These are phyloP conservation scores for Aspergillus eucalypticola DNA, from an alignment of 2,329 filamentous ascomycete species.

Conservation along the genomic window DNA sequence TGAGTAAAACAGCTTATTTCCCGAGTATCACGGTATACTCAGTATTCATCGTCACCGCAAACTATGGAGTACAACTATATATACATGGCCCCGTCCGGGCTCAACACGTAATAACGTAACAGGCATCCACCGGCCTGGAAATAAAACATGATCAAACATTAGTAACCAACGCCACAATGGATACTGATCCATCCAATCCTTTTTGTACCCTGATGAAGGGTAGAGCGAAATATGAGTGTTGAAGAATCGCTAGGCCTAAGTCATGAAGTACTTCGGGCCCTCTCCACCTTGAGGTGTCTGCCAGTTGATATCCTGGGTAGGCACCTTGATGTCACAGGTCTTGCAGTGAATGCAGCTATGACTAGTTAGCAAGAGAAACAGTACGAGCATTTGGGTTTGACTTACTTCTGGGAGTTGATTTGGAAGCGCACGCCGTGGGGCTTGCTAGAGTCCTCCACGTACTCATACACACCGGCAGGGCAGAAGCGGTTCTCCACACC, in stretches of 20 bases:
- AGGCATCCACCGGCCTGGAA: neutral
- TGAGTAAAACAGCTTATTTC: no score
- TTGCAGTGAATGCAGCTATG: conserved; percentile 96
- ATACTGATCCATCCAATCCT: neutral
- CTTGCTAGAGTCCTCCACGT: conserved; percentile 88
- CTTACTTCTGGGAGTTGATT: conserved; percentile 96
- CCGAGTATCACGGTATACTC: no score
- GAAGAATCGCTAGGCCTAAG: conserved; percentile 34
- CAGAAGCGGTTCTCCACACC: conserved; percentile 96
- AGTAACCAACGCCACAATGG: conserved; percentile 5
- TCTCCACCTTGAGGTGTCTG: conserved; percentile 90
- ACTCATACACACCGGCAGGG: conserved; percentile 96
- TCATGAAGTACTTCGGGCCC: conserved; percentile 66
- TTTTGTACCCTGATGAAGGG: neutral
- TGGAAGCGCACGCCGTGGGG: conserved; percentile 89
- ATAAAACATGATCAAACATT: neutral
- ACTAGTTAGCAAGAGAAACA: conserved; percentile 15
- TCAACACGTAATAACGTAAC: neutral
- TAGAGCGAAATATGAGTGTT: neutral
- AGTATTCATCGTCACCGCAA: no score
- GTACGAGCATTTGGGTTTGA: conserved; percentile 27
- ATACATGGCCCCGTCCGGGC: neutral
- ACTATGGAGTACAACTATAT: neutral
- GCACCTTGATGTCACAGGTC: conserved; percentile 98
- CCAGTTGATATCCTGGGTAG: conserved; percentile 96